phyloP scores from a whole-genome alignment of 2,329 filamentous ascomycete species.

The Colletotrichum echinochloae region DNA sequence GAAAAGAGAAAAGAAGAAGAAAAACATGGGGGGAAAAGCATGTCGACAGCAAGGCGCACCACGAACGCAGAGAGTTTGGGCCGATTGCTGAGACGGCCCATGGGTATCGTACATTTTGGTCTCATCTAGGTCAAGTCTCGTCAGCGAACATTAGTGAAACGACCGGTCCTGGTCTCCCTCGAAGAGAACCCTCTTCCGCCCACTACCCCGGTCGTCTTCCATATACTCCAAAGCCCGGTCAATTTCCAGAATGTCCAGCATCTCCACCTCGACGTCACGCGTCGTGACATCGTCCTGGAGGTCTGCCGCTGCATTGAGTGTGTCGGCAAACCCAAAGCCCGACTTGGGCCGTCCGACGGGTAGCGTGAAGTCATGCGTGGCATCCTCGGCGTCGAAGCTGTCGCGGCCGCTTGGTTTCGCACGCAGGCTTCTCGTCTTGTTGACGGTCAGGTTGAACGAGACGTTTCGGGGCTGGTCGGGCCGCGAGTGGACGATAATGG shows the following conservation, averaged over 20 bases:
- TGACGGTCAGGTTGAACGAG: slow-evolving; percentile 64
- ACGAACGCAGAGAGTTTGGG: background rate
- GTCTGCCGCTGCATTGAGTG: slow-evolving; percentile 66
- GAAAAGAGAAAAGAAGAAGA: slow-evolving; percentile 29
- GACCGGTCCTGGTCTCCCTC: slow-evolving; percentile 49
- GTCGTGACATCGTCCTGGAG: slow-evolving; percentile 60
- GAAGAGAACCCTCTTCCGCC: slow-evolving; percentile 65
- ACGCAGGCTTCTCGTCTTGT: slow-evolving; percentile 46
- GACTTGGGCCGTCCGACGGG: slow-evolving; percentile 48
- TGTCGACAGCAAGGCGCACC: slow-evolving; percentile 31
- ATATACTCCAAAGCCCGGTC: slow-evolving; percentile 69
- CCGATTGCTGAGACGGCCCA: slow-evolving; percentile 17
- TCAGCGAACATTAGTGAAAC: slow-evolving; percentile 33
- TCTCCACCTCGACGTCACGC: slow-evolving; percentile 68
- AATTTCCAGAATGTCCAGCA: slow-evolving; percentile 75
- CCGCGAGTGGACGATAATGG: slow-evolving; percentile 67
- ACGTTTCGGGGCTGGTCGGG: slow-evolving; percentile 53
- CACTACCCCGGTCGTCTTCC: slow-evolving; percentile 61
- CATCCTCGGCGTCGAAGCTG: slow-evolving; percentile 33
- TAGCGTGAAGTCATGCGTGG: slow-evolving; percentile 43
- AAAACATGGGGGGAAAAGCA: slow-evolving; percentile 13
- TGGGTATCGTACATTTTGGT: slow-evolving; percentile 56
- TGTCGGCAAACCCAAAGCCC: slow-evolving; percentile 64
- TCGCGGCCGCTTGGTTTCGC: slow-evolving; percentile 26
- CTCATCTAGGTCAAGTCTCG: slow-evolving; percentile 33